phyloP scores from a whole-genome alignment of 148 eudicot genomes.

The Rhododendron molle region DNA sequence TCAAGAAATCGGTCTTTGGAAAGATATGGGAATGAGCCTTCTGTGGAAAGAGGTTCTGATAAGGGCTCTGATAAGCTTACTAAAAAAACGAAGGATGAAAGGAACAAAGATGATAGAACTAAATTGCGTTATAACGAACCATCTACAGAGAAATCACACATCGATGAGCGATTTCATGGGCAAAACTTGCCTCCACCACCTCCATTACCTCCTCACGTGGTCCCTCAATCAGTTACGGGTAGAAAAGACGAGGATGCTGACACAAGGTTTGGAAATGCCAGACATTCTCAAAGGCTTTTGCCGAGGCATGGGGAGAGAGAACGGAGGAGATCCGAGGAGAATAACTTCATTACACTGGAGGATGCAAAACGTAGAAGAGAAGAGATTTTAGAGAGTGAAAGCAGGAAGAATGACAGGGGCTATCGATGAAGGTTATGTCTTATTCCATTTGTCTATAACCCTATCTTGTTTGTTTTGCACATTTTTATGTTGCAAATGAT shows the following conservation, averaged over 20 bases:
- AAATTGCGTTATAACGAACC: conserved; percentile 62
- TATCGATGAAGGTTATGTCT: conserved; percentile 55
- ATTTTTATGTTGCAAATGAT: too few species aligned
- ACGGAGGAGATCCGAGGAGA: conserved; percentile 86
- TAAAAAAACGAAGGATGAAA: conserved; percentile 67
- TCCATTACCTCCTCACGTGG: conserved; percentile 81
- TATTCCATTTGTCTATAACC: background rate
- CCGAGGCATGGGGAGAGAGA: conserved; percentile 97
- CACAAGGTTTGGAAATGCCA: conserved; percentile 62
- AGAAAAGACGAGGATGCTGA: conserved; percentile 90
- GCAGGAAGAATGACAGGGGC: conserved; percentile 75
- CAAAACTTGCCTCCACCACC: conserved; percentile 98
- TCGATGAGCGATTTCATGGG: conserved; percentile 71
- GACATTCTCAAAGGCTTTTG: conserved; percentile 85
- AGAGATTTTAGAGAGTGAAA: conserved; percentile 86
- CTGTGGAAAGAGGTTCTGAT: conserved; percentile 72
- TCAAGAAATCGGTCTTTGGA: conserved; percentile 78
- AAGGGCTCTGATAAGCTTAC: conserved; percentile 57
- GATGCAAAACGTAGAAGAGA: conserved; percentile 91
- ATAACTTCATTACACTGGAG: conserved; percentile 44
- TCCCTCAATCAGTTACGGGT: conserved; percentile 74
- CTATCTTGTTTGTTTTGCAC: background rate
- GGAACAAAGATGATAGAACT: conserved; percentile 73
- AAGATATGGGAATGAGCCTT: conserved; percentile 79
- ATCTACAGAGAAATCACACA: conserved; percentile 55